These are phyloP conservation scores for Starmerella apicola DNA, from an alignment of 805 yeast species.

Conservation along the genomic window DNA sequence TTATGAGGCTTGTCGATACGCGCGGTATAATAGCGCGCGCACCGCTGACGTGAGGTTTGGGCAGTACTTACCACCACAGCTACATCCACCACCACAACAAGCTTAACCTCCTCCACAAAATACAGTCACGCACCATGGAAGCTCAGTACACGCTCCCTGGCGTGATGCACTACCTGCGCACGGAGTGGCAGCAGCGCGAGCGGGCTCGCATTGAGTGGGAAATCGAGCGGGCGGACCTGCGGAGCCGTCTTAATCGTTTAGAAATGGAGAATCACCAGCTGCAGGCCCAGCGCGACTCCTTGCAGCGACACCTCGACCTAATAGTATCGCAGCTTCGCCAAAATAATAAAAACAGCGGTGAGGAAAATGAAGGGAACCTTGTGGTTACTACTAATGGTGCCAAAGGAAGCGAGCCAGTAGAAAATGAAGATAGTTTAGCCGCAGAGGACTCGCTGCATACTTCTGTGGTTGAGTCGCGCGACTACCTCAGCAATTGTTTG, in stretches of 20 bases:
- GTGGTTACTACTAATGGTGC: background rate
- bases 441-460: slow-evolving; percentile 3
- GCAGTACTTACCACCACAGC: background rate
- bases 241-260: slow-evolving; percentile 36
- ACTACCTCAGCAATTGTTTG: slow-evolving; percentile 27
- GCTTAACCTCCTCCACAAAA: background rate
- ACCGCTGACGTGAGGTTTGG: too few relatives aligned
- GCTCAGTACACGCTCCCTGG: slow-evolving; percentile 34
- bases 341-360: background rate
- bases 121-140: slow-evolving; percentile 1
- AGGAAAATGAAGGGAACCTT: background rate
- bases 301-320: slow-evolving; percentile 10
- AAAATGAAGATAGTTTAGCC: background rate
- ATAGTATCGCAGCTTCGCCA: slow-evolving; percentile 1
- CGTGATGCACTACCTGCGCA: slow-evolving; percentile 50
- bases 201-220: slow-evolving; percentile 50
- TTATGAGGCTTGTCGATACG: too few relatives aligned
- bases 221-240: slow-evolving; percentile 49
- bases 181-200: slow-evolving; percentile 51
- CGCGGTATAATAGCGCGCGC: too few relatives aligned
- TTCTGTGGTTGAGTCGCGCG: slow-evolving; percentile 11
- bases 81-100: background rate
- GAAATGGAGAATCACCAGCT: slow-evolving; percentile 41
- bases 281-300: slow-evolving; percentile 16
- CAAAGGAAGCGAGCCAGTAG: too few relatives aligned